Evolutionary conservation across 306 rosid genomes (phyloP), one percentile per base, ranked within the genome.

Genomic region (Pterocarpus macrocarpus): DNA sequence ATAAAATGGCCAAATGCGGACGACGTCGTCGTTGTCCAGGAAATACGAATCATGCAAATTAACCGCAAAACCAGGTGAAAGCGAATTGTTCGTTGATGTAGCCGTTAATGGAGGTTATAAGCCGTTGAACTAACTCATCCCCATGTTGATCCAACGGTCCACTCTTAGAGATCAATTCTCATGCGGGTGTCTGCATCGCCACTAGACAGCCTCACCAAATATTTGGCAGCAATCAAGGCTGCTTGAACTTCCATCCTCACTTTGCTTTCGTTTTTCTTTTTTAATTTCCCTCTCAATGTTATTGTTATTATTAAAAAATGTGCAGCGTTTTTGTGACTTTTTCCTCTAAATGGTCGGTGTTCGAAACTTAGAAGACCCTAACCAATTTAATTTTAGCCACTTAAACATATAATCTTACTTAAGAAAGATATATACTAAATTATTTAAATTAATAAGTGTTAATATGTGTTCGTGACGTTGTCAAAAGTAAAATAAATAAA

Each of bases 61-160:
- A 81, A 65, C 63, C 75, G 80, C 7, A 69, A 82, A 68, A 58
- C 52, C 71, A 17, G 75, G 49, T 16, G 81, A 80, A 41, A 58
- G 65, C 58, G 65, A 65, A 56, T 2, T 8, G 64, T 57, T 81
- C 83, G 81, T 77, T 81, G 58, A 85, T 85, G 80, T 38, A 77
- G 88, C 85, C 83, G 85, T 85, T 81, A 81, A 85, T 81, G 81
- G 83, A 38, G 88, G 85, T 85, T 85, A 81, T 50, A 32, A 66
- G 64, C 85, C 66, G 85, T 80, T 80, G 75, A 85, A 85, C 39
- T 2, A 63, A 65, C 67, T 36, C 41, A 44, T 55, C 55, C 45
- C 52, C 13, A 38, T 2, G 74, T 14, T 14, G 8, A 79, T 66
- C 77, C 13, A 39, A 69, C 81, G 69, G 69, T 75, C 49, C 4